phyloP scores from a whole-genome alignment of 192 early-diverging fungal genomes.

The Backusella westeae region DNA sequence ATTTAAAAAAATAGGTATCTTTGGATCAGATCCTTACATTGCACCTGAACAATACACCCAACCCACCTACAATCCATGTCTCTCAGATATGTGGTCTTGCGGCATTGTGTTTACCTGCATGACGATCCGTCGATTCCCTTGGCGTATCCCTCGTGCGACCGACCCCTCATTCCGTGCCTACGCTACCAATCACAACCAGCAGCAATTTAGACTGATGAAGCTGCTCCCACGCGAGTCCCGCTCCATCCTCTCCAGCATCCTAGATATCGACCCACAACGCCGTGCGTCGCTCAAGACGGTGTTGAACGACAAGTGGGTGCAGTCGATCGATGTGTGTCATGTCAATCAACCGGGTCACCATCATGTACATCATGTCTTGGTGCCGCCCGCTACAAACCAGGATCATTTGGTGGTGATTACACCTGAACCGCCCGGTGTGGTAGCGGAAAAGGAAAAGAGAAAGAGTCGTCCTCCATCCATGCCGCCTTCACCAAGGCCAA shows the following conservation, averaged over 20 bases:
- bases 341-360: constrained; percentile 9
- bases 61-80: constrained; percentile 74
- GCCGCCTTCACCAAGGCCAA: neutral
- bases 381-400: neutral
- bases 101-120: constrained; percentile 87
- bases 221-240: constrained; percentile 59
- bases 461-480: constrained; percentile 13
- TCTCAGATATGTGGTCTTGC: constrained; percentile 85
- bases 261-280: constrained; percentile 58
- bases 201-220: constrained; percentile 51
- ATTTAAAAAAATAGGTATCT: no score
- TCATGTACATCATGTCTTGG: constrained; percentile 40
- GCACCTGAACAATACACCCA: no score
- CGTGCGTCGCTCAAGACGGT: constrained; percentile 64
- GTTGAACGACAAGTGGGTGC: constrained; percentile 73
- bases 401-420: constrained; percentile 30
- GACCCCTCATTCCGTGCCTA: constrained; percentile 63
- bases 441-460: constrained; percentile 34
- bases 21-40: no score
- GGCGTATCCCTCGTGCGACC: constrained; percentile 50
- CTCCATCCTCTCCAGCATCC: constrained; percentile 58
- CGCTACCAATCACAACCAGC: constrained; percentile 37
- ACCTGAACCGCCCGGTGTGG: constrained; percentile 28
- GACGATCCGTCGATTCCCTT: constrained; percentile 66
- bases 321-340: constrained; percentile 57